Evolutionary conservation across 257 asterid species (phyloP).

Genomic region (Avicennia marina): DNA sequence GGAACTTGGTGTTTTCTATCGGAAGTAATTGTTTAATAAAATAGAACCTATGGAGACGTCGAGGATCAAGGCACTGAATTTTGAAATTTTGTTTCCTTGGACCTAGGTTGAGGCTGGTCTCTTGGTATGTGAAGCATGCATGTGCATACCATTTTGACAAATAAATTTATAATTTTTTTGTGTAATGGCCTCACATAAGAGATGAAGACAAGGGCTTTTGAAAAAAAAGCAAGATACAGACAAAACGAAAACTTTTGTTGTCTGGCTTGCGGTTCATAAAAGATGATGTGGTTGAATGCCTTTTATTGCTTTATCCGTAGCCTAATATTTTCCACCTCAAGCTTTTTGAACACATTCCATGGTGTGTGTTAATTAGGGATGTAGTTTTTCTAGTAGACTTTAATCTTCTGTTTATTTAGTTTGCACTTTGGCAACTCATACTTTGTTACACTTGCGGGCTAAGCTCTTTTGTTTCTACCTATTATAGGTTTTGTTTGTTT

Average conservation of each 20-base stretch:
- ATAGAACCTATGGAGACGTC: too few relatives aligned
- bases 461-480: not conserved
- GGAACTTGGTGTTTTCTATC: too few relatives aligned
- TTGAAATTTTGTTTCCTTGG: too few relatives aligned
- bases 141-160: not conserved
- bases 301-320: constrained; percentile 71
- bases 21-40: too few relatives aligned
- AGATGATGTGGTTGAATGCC: constrained; percentile 58
- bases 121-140: too few relatives aligned
- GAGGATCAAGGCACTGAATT: too few relatives aligned
- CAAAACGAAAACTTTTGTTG: constrained; percentile 17
- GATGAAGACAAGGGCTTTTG: not conserved
- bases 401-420: too few relatives aligned
- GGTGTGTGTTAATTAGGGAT: constrained; percentile 20
- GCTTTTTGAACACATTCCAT: constrained; percentile 17
- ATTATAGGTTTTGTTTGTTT: too few relatives aligned
- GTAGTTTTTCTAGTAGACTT: too few relatives aligned
- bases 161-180: not conserved
- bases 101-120: too few relatives aligned
- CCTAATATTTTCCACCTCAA: constrained; percentile 38
- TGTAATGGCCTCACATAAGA: constrained; percentile 1
- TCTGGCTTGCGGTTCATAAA: constrained; percentile 48
- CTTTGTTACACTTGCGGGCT: constrained; percentile 7
- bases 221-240: constrained; percentile 18
- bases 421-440: constrained; percentile 23